phyloP scores from a whole-genome alignment of 495 filamentous ascomycete genomes.

The Penicillium angulare region DNA sequence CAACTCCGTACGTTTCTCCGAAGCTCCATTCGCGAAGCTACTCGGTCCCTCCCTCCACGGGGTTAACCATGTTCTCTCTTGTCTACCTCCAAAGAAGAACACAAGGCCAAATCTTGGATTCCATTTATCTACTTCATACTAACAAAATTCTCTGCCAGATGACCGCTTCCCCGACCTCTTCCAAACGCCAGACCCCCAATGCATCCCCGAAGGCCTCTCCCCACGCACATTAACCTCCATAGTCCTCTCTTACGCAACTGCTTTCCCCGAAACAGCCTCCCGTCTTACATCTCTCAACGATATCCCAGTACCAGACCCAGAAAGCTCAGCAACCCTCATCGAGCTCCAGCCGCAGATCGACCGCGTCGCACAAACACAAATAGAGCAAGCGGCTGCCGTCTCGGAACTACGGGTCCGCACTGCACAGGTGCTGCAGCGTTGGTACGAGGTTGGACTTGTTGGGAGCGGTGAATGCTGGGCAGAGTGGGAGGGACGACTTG shows the following conservation, averaged over 20 bases:
- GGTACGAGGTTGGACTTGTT: constrained; percentile 75
- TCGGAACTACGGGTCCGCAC: constrained; percentile 70
- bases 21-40: neutral
- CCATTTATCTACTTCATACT: neutral
- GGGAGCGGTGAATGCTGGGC: constrained; percentile 69
- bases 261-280: constrained; percentile 74
- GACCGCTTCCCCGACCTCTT: constrained; percentile 59
- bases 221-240: constrained; percentile 56
- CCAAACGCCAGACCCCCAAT: constrained; percentile 34
- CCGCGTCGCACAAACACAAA: constrained; percentile 61
- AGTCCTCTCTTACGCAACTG: constrained; percentile 69
- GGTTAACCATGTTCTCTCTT: neutral
- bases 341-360: constrained; percentile 69
- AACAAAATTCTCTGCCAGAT: constrained; percentile 34
- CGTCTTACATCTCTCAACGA: constrained; percentile 77
- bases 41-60: neutral
- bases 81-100: neutral
- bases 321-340: constrained; percentile 64
- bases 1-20: constrained; percentile 38
- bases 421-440: constrained; percentile 68
- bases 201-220: constrained; percentile 43
- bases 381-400: constrained; percentile 68
- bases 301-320: constrained; percentile 69
- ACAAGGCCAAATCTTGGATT: neutral
- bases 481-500: constrained; percentile 68